Evolutionary conservation across 352 stramenopile species (phyloP).

Genomic region (Pilasporangium apinafurcum): DNA sequence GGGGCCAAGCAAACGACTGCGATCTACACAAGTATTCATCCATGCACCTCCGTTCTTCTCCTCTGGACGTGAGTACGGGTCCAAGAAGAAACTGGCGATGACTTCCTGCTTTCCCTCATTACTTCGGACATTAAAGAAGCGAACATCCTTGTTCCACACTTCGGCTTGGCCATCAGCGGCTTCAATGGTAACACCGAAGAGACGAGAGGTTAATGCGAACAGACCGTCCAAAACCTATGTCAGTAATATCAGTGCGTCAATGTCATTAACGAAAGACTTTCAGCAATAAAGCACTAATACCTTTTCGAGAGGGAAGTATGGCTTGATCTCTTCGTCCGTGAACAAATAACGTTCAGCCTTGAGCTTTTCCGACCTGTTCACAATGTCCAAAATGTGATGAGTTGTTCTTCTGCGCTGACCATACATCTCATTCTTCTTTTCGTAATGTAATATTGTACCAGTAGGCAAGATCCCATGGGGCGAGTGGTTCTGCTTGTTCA

Average conservation of each 20-base stretch:
- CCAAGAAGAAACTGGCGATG: slow-evolving; percentile 96
- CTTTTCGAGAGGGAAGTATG: slow-evolving; percentile 95
- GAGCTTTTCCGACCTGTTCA: slow-evolving; percentile 84
- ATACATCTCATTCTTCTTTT: background rate
- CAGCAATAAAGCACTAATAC: slow-evolving; percentile 37
- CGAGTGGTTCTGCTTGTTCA: slow-evolving; percentile 71
- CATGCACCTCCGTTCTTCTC: slow-evolving; percentile 97
- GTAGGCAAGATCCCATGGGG: slow-evolving; percentile 93
- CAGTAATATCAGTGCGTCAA: background rate
- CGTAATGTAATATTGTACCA: slow-evolving; percentile 41
- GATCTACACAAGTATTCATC: slow-evolving; percentile 97
- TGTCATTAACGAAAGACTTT: background rate
- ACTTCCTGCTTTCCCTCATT: slow-evolving; percentile 72
- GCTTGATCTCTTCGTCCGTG: slow-evolving; percentile 95
- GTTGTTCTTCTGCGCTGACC: no score
- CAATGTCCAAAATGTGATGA: background rate
- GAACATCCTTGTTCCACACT: slow-evolving; percentile 94
- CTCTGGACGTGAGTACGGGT: slow-evolving; percentile 95
- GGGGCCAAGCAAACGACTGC: slow-evolving; percentile 79
- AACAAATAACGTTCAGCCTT: slow-evolving; percentile 95
- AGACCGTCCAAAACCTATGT: slow-evolving; percentile 87
- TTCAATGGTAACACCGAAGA: slow-evolving; percentile 95
- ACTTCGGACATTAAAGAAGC: slow-evolving; percentile 92
- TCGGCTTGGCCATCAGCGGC: slow-evolving; percentile 56
- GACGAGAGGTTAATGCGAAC: slow-evolving; percentile 90